Conservation (phyloP, 495 filamentous ascomycete species). For the Filosporella fistucella region DNA sequence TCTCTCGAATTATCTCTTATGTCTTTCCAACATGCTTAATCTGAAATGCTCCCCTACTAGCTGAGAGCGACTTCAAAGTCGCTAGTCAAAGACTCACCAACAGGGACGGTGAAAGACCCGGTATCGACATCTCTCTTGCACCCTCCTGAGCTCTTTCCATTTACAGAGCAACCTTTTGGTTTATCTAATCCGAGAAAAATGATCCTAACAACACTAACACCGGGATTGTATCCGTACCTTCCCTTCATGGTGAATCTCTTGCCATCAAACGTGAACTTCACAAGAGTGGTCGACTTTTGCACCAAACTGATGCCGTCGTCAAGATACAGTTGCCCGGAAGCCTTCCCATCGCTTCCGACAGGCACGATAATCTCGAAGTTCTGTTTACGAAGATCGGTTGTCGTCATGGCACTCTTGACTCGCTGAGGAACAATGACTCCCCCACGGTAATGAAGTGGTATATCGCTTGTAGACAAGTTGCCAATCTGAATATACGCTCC, state of each 20-base stretch:
- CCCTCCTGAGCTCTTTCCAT: slow-evolving; percentile 2
- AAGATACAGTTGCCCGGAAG: slow-evolving; percentile 78
- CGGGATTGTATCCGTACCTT: slow-evolving; percentile 34
- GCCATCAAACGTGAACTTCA: slow-evolving; percentile 49
- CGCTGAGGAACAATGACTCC: slow-evolving; percentile 84
- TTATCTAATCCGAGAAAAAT: slow-evolving; percentile 42
- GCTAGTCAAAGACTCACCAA: slow-evolving; percentile 6
- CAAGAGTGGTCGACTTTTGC: slow-evolving; percentile 40
- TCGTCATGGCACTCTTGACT: slow-evolving; percentile 76
- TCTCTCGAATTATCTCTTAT: no score
- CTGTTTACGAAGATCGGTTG: slow-evolving; percentile 78
- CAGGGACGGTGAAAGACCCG: slow-evolving; percentile 5
- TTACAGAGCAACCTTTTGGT: slow-evolving; percentile 12
- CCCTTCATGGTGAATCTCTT: slow-evolving; percentile 48
- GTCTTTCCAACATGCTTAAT: no score
- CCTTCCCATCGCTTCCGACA: slow-evolving; percentile 61
- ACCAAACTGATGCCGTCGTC: slow-evolving; percentile 73
- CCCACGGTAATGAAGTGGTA: slow-evolving; percentile 86
- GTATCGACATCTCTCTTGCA: slow-evolving; percentile 3
- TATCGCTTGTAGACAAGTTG: slow-evolving; percentile 63
- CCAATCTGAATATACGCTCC: slow-evolving; percentile 71
- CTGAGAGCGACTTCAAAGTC: slow-evolving; percentile 5
- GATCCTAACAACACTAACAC: slow-evolving; percentile 48
- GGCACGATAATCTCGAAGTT: slow-evolving; percentile 88
- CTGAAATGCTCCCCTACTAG: no score